Conservation (phyloP, 768 basidiomycete genomes). For the Suillus fuscotomentosus region DNA sequence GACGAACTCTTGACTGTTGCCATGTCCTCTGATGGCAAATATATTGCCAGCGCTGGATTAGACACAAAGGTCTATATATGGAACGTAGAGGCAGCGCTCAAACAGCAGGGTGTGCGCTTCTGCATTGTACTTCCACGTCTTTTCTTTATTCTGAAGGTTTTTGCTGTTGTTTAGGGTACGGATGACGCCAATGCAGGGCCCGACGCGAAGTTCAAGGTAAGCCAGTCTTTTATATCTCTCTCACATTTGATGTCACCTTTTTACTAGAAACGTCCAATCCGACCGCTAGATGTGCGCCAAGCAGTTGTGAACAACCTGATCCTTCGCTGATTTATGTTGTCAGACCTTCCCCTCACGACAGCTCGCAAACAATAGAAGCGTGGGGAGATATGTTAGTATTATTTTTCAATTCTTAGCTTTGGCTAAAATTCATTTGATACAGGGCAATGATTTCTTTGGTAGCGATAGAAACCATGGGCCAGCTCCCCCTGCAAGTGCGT, state of each 20-base stretch:
- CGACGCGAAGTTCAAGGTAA: too few relatives aligned
- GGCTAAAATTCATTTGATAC: not conserved
- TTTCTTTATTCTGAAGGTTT: too few relatives aligned
- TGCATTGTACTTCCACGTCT: too few relatives aligned
- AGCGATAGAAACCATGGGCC: not conserved
- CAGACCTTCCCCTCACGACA: not conserved
- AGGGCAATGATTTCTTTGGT: not conserved
- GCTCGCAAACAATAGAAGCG: conserved; percentile 16
- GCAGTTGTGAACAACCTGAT: not conserved
- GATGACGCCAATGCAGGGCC: too few relatives aligned
- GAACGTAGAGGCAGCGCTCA: not conserved
- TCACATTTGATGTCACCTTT: too few relatives aligned
- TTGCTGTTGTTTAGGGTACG: too few relatives aligned
- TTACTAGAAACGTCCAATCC: not conserved
- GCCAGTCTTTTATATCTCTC: too few relatives aligned
- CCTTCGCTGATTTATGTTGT: not conserved
- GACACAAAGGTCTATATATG: not conserved
- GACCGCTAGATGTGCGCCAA: not conserved
- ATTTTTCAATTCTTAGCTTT: not conserved
- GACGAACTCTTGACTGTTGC: not conserved
- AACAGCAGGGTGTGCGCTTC: not conserved
- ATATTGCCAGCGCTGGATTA: not conserved
- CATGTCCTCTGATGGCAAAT: not conserved
- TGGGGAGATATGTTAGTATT: not conserved
- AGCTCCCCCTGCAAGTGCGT: not conserved